Evolutionary conservation across 2,329 filamentous ascomycete genomes (phyloP).

Genomic region (Cordyceps farinosa): DNA sequence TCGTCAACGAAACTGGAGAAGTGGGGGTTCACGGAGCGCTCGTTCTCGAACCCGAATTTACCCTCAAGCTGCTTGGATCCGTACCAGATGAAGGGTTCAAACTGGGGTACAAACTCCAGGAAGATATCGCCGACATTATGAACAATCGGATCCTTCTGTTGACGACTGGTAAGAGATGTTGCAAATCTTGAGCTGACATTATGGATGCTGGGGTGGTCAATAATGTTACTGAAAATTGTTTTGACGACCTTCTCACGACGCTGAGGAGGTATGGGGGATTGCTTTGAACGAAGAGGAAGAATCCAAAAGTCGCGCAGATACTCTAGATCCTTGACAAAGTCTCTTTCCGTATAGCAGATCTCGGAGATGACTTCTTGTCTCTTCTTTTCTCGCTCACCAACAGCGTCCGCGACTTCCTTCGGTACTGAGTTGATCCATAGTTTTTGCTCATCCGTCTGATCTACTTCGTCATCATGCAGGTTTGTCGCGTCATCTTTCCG

Average conservation of each 20-base stretch:
- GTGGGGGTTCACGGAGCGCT: slow-evolving; percentile 77
- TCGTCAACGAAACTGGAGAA: slow-evolving; percentile 95
- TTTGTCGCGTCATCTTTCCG: slow-evolving; percentile 58
- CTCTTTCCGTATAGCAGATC: slow-evolving; percentile 96
- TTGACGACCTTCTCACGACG: slow-evolving; percentile 87
- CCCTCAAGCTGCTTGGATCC: slow-evolving; percentile 93
- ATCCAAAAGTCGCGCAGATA: slow-evolving; percentile 99
- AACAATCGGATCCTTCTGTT: slow-evolving; percentile 88
- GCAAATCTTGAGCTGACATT: slow-evolving; percentile 86
- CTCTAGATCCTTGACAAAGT: slow-evolving; percentile 98
- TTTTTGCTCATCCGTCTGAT: slow-evolving; percentile 92
- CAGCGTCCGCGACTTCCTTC: slow-evolving; percentile 86
- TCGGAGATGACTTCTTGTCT: slow-evolving; percentile 97
- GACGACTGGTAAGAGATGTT: slow-evolving; percentile 80
- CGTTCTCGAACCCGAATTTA: slow-evolving; percentile 97
- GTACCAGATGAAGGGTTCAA: slow-evolving; percentile 94
- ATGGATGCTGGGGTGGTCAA: slow-evolving; percentile 78
- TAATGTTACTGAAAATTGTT: slow-evolving; percentile 92
- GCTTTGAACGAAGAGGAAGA: slow-evolving; percentile 75
- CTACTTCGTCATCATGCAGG: slow-evolving; percentile 72
- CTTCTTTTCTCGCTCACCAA: slow-evolving; percentile 91
- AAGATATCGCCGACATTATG: slow-evolving; percentile 91
- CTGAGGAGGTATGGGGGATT: slow-evolving; percentile 83
- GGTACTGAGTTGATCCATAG: slow-evolving; percentile 99
- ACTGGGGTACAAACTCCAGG: slow-evolving; percentile 83